Percentiles rank a stretch among this genome's conserved stretches.
Evolutionary conservation across 2,329 filamentous ascomycete species (phyloP).

Genomic region (Pseudogymnoascus sp.): DNA sequence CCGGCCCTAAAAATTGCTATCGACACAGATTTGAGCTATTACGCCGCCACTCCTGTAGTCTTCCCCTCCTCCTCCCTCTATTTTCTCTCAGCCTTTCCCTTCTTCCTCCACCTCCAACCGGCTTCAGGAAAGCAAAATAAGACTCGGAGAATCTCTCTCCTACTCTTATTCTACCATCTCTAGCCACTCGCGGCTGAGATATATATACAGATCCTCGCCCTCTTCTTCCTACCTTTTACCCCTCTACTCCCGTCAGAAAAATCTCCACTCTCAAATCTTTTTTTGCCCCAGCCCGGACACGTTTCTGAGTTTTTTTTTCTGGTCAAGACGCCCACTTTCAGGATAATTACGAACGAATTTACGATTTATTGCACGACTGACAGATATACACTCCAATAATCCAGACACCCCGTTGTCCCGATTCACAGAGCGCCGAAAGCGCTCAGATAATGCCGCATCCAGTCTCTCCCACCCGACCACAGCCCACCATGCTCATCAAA

Average conservation of each 20-base stretch:
- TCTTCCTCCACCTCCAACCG: slow-evolving; percentile 11
- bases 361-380: slow-evolving; percentile 4
- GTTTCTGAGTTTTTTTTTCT: slow-evolving; percentile 5
- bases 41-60: not conserved
- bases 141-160: slow-evolving; percentile 4
- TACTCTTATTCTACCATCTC: slow-evolving; percentile 17
- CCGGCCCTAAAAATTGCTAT: slow-evolving; percentile 6
- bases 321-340: not conserved
- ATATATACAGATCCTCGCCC: slow-evolving; percentile 6
- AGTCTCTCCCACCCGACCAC: slow-evolving; percentile 33
- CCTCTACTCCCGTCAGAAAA: not conserved
- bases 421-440: slow-evolving; percentile 10
- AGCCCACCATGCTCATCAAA: slow-evolving; percentile 42
- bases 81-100: slow-evolving; percentile 8
- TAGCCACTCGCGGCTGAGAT: slow-evolving; percentile 30
- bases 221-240: not conserved
- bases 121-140: slow-evolving; percentile 8
- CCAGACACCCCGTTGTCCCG: not conserved
- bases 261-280: slow-evolving; percentile 8
- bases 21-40: not conserved
- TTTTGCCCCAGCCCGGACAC: not conserved
- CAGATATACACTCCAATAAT: not conserved
- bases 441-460: slow-evolving; percentile 41
- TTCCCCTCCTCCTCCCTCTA: not conserved
- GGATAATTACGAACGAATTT: slow-evolving; percentile 7